These are phyloP conservation scores for Cladophialophora carrionii DNA, from an alignment of 2,329 filamentous ascomycete genomes.

Conservation along the genomic window DNA sequence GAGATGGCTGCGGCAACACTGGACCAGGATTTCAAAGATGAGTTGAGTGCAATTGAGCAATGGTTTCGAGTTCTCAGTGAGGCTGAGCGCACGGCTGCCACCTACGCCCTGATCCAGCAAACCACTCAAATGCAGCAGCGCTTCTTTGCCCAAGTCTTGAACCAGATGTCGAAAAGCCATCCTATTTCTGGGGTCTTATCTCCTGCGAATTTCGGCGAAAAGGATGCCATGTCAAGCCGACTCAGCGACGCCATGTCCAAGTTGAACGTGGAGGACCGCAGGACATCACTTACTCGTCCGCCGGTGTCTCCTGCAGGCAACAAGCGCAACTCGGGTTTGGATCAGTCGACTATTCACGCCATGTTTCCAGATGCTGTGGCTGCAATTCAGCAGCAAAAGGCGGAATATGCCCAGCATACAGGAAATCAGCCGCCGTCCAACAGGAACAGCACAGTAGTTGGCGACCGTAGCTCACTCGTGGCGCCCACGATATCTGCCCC, in stretches of 20 bases:
- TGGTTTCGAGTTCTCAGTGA: constrained; percentile 98
- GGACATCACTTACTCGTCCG: constrained; percentile 82
- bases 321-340: constrained; percentile 93
- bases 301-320: constrained; percentile 71
- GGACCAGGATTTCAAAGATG: constrained; percentile 99
- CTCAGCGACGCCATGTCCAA: constrained; percentile 97
- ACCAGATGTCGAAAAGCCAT: constrained; percentile 98
- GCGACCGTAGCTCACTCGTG: constrained; percentile 73
- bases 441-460: constrained; percentile 82
- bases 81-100: constrained; percentile 89
- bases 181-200: constrained; percentile 95
- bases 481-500: constrained; percentile 75
- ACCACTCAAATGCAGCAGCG: constrained; percentile 98
- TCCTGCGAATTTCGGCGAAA: constrained; percentile 89
- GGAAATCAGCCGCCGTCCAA: constrained; percentile 88
- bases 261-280: constrained; percentile 80
- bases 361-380: constrained; percentile 99
- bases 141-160: constrained; percentile 97
- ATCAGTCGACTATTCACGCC: constrained; percentile 89
- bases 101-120: constrained; percentile 95
- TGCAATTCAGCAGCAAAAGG: constrained; percentile 96
- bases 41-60: constrained; percentile 97
- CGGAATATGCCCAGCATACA: constrained; percentile 93
- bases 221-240: constrained; percentile 96
- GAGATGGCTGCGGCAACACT: constrained; percentile 99